Evolutionary conservation across 306 rosid species (phyloP).

Genomic region (Cyamopsis tetragonoloba): DNA sequence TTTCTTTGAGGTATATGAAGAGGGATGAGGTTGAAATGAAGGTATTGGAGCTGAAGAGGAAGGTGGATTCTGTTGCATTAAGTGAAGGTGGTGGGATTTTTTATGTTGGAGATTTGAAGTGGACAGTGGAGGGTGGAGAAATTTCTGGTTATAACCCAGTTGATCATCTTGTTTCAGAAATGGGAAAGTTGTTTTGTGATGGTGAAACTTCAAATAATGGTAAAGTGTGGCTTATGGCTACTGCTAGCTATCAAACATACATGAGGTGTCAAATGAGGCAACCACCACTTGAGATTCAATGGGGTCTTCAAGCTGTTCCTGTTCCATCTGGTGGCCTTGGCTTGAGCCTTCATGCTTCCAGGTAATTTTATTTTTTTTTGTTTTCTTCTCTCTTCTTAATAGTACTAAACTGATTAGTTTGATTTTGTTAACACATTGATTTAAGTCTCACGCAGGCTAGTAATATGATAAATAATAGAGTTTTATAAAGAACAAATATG

Average conservation of each 20-base stretch:
- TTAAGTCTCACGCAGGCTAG: too few species aligned
- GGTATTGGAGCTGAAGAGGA: conserved; percentile 49
- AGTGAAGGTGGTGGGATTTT: conserved; percentile 51
- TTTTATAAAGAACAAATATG: too few species aligned
- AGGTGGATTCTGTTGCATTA: conserved; percentile 37
- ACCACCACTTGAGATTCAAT: conserved; percentile 71
- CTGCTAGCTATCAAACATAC: conserved; percentile 73
- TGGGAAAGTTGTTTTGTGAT: conserved; percentile 52
- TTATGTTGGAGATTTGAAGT: conserved; percentile 64
- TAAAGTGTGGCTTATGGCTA: conserved; percentile 67
- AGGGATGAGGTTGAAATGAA: conserved; percentile 58
- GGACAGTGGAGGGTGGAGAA: conserved; percentile 42
- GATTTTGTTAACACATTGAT: too few species aligned
- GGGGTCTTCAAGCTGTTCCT: conserved; percentile 82
- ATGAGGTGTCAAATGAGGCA: conserved; percentile 76
- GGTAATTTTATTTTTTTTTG: conserved; percentile 31
- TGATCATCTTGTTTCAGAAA: conserved; percentile 64
- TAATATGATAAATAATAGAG: too few species aligned
- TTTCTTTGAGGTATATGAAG: conserved; percentile 54
- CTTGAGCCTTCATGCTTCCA: conserved; percentile 69
- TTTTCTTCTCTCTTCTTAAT: not conserved
- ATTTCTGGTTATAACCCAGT: conserved; percentile 44
- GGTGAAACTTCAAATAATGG: conserved; percentile 28
- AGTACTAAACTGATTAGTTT: too few species aligned
- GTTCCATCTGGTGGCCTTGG: conserved; percentile 87